Percentiles rank a stretch among this genome's conserved stretches.
phyloP scores from a whole-genome alignment of 2,329 filamentous ascomycete genomes.

The Calonectria naviculata region DNA sequence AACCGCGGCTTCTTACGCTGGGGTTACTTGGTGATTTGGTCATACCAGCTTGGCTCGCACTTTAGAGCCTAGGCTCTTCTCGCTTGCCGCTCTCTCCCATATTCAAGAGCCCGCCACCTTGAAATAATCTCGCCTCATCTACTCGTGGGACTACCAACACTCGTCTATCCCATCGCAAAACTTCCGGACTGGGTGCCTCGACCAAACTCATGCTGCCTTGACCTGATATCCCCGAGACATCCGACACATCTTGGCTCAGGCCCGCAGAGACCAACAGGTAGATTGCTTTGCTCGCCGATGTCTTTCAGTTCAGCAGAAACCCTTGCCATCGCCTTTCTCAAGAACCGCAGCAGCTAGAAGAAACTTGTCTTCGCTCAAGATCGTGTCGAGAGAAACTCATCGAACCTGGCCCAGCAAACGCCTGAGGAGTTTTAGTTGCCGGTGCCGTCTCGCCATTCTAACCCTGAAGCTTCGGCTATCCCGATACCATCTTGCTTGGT shows the following conservation, averaged over 20 bases:
- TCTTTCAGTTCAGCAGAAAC: constrained; percentile 12
- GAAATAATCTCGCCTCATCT: background rate
- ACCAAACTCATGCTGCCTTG: constrained; percentile 1
- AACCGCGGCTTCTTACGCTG: background rate
- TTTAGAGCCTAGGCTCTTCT: background rate
- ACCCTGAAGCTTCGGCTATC: background rate
- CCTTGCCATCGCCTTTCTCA: background rate
- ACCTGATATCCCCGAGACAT: constrained; percentile 13
- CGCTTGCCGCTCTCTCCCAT: background rate
- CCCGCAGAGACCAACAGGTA: background rate
- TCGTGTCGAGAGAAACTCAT: background rate
- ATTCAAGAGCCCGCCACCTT: background rate
- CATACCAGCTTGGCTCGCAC: background rate
- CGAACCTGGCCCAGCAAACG: background rate
- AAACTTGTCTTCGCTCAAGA: background rate
- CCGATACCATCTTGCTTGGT: background rate
- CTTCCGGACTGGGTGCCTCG: background rate
- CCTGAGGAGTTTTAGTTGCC: background rate
- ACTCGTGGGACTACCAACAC: background rate
- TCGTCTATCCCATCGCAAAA: background rate
- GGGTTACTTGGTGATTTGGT: background rate
- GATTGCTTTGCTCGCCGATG: constrained; percentile 16
- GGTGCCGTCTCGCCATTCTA: background rate
- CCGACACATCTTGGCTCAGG: constrained; percentile 5
- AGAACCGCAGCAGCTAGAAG: constrained; percentile 1